These are phyloP conservation scores for Penicillium sp. DNA, from an alignment of 2,329 filamentous ascomycete genomes.

Conservation along the genomic window DNA sequence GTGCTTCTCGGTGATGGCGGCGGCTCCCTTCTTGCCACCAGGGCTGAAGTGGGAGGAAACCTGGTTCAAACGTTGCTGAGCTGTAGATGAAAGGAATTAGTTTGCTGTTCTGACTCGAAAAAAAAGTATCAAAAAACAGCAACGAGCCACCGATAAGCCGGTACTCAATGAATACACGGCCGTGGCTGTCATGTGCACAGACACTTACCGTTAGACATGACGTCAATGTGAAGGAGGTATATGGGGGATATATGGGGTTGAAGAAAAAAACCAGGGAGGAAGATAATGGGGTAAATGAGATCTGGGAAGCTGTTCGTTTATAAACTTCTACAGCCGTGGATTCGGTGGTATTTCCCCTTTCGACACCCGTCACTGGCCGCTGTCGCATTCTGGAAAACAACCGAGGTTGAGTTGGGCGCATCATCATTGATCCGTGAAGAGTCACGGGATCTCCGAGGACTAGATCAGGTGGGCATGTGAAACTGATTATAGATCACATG, in stretches of 20 bases:
- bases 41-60: constrained; percentile 56
- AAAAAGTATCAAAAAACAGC: no score
- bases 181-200: constrained; percentile 6
- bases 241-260: constrained; percentile 1
- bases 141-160: not conserved
- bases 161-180: constrained; percentile 9
- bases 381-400: constrained; percentile 22
- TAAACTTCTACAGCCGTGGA: constrained; percentile 7
- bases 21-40: constrained; percentile 35
- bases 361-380: constrained; percentile 7
- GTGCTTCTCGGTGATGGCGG: constrained; percentile 47
- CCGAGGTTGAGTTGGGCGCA: constrained; percentile 32
- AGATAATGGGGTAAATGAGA: constrained; percentile 2
- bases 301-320: constrained; percentile 10
- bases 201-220: constrained; percentile 46
- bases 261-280: not conserved
- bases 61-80: constrained; percentile 59
- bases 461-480: constrained; percentile 12
- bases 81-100: constrained; percentile 37
- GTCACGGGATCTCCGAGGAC: constrained; percentile 27
- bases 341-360: constrained; percentile 24
- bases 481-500: constrained; percentile 6
- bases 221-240: constrained; percentile 26
- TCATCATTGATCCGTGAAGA: constrained; percentile 26
- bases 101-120: not conserved